Evolutionary conservation across 2,329 filamentous ascomycete species (phyloP).

Genomic region (Alternaria gaisen): DNA sequence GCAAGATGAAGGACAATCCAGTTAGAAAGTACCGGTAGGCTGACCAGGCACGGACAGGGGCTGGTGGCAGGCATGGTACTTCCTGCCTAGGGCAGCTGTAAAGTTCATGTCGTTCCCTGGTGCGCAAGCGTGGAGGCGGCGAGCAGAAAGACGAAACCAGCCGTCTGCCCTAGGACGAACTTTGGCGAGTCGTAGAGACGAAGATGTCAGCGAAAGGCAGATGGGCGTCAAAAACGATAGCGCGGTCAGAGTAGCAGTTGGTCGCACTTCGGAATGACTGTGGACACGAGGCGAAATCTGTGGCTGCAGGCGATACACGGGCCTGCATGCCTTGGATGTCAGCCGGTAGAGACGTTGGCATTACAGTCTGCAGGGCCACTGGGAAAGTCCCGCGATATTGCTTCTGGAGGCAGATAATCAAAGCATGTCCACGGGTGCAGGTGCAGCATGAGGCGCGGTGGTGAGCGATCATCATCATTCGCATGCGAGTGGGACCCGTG

Average conservation of each 20-base stretch:
- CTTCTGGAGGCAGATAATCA: constrained; percentile 21
- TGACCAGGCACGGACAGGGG: constrained; percentile 22
- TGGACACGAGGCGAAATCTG: constrained; percentile 13
- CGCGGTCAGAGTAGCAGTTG: constrained; percentile 15
- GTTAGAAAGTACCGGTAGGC: constrained; percentile 1
- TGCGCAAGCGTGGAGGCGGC: constrained; percentile 22
- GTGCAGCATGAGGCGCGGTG: constrained; percentile 11
- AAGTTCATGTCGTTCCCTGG: constrained; percentile 17
- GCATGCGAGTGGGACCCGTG: constrained; percentile 16
- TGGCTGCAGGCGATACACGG: constrained; percentile 34
- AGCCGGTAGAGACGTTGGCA: constrained; percentile 13
- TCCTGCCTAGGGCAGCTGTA: constrained; percentile 9
- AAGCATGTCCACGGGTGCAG: constrained; percentile 16
- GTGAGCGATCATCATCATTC: constrained; percentile 18
- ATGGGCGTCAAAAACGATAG: constrained; percentile 14
- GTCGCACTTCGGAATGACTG: constrained; percentile 10
- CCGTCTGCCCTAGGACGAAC: constrained; percentile 16
- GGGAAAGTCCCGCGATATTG: constrained; percentile 12
- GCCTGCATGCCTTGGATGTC: constrained; percentile 20
- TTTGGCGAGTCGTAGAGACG: constrained; percentile 10
- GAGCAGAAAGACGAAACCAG: constrained; percentile 23
- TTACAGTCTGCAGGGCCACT: not conserved
- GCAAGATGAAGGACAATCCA: not conserved
- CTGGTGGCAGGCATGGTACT: constrained; percentile 1
- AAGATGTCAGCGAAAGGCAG: not conserved